These are phyloP conservation scores for Trifolium subterraneum DNA, from an alignment of 306 rosid genomes.

Conservation along the genomic window DNA sequence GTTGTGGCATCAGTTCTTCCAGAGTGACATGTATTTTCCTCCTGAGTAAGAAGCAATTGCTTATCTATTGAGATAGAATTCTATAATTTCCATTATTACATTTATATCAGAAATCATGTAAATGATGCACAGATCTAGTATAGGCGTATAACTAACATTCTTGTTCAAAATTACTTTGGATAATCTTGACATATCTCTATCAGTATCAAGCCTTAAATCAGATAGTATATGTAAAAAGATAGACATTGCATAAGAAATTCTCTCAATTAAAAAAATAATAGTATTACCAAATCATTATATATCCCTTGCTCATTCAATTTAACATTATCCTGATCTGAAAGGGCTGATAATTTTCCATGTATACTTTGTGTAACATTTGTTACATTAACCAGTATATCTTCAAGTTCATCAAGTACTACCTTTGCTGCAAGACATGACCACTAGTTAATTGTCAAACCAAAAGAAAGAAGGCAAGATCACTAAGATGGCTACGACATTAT, in stretches of 20 bases:
- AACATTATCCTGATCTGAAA: constrained; percentile 39
- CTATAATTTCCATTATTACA: constrained; percentile 11
- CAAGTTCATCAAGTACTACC: constrained; percentile 58
- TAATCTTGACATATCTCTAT: constrained; percentile 4
- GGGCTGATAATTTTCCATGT: constrained; percentile 28
- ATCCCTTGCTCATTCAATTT: constrained; percentile 45
- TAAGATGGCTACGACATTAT: constrained; percentile 1
- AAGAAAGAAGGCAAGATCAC: constrained; percentile 24
- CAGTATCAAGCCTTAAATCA: not conserved
- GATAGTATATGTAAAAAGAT: not conserved
- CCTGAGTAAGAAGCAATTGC: constrained; percentile 42
- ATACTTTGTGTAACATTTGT: constrained; percentile 46
- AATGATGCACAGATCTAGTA: constrained; percentile 37
- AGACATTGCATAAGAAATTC: constrained; percentile 11
- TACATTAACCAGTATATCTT: constrained; percentile 56
- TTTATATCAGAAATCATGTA: constrained; percentile 19
- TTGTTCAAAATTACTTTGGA: not conserved
- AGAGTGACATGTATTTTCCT: constrained; percentile 45
- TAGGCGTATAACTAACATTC: constrained; percentile 15
- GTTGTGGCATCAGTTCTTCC: constrained; percentile 42
- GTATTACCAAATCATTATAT: constrained; percentile 50
- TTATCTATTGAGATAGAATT: constrained; percentile 4
- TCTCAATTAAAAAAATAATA: constrained; percentile 9
- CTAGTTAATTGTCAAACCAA: constrained; percentile 38
- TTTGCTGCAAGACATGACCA: constrained; percentile 52